Evolutionary conservation across 202 grass and related monocot genomes (phyloP), one percentile per base, ranked within the genome.

Genomic region (Elaeis oleifera): DNA sequence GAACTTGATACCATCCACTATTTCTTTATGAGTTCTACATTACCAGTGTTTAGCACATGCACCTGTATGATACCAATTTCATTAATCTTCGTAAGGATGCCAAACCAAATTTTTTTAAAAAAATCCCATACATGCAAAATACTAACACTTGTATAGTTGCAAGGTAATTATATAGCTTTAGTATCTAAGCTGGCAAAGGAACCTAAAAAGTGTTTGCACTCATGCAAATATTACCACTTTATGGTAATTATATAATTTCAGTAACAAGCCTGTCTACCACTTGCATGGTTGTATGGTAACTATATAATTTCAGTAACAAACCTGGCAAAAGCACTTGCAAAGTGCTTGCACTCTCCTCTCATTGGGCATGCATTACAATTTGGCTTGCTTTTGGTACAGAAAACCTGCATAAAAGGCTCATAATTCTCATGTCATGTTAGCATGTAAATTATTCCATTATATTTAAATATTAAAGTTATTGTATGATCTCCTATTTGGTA

Each of bases 261-360:
- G 50, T 44, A 59, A 61, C 60, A 50, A 78, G 86, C 88, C 88
- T 90, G 1, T 83, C 88, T 75, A 86, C 83, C 88, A 81, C 88
- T 44, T 44, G 36, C 14, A 44, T 44, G 3, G 36, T 44, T 44
- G 11, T 44, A 44, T 44, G 36, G 9, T 44, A 13, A 13, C 11
- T 13, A 44, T 44, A 44, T 44, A 44, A 32, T 27, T 50, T 51
- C 5, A 19, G 50, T 52, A 55, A 62, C 60, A 50, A 76, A 91
- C 88, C 88, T 91, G 1, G 88, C 88, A 81, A 87, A 91, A 70
- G 88, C 88, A 81, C 88, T 91, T 13, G 88, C 88, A 59, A 91
- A 91, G 65, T 91, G 88, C 71, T 91, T 91, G 44, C 88, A 91
- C 31, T 91, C 88, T 67, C 83, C 88, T 76, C 88, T 83, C 83